A percentile compares a stretch with the other conserved stretches of the same genome.
These are phyloP conservation scores for Nothopassalora personata DNA, from an alignment of 2,329 filamentous ascomycete genomes.

Conservation along the genomic window DNA sequence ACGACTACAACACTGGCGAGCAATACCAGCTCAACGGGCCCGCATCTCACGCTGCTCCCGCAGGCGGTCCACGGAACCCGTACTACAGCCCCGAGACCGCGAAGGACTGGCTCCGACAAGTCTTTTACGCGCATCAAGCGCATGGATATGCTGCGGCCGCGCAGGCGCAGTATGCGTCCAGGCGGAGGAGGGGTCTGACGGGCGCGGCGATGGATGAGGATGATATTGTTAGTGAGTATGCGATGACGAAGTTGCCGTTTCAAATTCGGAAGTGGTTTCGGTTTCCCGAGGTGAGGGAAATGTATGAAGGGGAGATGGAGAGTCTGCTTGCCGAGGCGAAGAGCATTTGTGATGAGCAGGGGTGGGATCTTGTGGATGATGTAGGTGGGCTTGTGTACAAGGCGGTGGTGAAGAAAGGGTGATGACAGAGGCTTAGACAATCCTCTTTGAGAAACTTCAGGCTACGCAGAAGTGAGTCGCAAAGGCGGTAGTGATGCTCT, in stretches of 20 bases:
- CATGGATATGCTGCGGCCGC: neutral
- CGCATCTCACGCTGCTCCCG: conserved; percentile 2
- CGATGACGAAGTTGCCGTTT: neutral
- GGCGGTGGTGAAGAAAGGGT: conserved; percentile 1
- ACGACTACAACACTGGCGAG: conserved; percentile 22
- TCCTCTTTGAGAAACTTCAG: too few relatives aligned
- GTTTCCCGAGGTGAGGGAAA: conserved; percentile 22
- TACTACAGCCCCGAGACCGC: conserved; percentile 20
- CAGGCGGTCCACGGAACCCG: conserved; percentile 20
- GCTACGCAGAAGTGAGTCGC: conserved; percentile 23
- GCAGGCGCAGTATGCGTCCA: neutral
- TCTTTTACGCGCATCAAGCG: conserved; percentile 24
- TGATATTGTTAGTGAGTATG: conserved; percentile 6
- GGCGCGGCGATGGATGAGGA: neutral
- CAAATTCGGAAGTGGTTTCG: conserved; percentile 21
- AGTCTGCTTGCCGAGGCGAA: conserved; percentile 23
- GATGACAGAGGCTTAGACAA: too few relatives aligned
- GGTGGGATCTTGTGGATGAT: conserved; percentile 25
- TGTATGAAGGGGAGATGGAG: conserved; percentile 24
- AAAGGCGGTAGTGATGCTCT: conserved; percentile 17
- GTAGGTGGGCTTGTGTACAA: conserved; percentile 25
- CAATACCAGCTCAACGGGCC: conserved; percentile 17
- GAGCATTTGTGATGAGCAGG: conserved; percentile 26
- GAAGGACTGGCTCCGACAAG: conserved; percentile 17
- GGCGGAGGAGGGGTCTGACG: neutral